Conservation (phyloP, 352 stramenopile genomes). For the Pythium utonaiense region DNA sequence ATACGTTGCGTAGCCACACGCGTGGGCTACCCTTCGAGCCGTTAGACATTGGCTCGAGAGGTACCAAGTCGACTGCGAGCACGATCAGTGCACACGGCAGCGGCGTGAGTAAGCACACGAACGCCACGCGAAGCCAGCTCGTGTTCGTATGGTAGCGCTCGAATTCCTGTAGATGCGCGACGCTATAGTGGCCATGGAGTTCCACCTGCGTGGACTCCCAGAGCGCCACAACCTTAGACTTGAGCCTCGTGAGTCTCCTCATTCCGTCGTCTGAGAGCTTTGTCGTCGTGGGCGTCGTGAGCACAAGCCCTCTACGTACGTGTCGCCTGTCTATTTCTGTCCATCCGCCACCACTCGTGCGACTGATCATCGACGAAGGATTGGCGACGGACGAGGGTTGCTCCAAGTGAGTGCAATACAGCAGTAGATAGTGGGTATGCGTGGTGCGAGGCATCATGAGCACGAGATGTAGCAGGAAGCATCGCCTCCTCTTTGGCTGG, state of each 20-base stretch:
- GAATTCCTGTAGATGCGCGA: slow-evolving; percentile 3
- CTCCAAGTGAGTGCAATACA: too few species aligned
- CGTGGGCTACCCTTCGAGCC: background rate
- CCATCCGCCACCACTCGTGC: too few species aligned
- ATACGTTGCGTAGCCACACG: background rate
- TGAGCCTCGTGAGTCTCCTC: background rate
- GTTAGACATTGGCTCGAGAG: background rate
- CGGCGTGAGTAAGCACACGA: slow-evolving; percentile 8
- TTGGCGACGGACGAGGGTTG: too few species aligned
- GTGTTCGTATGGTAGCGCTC: background rate
- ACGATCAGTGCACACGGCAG: slow-evolving; percentile 7
- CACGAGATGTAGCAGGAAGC: too few species aligned
- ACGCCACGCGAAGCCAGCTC: background rate
- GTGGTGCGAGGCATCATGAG: too few species aligned
- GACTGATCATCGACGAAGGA: too few species aligned
- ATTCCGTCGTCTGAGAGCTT: background rate
- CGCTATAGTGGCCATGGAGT: slow-evolving; percentile 15
- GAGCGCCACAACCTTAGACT: background rate
- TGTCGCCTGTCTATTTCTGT: too few species aligned
- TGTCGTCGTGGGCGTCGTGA: too few species aligned
- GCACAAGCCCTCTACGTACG: too few species aligned
- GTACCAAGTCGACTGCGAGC: slow-evolving; percentile 1
- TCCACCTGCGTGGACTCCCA: slow-evolving; percentile 20
- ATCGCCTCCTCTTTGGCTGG: too few species aligned
- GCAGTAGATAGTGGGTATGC: too few species aligned